Evolutionary conservation across 495 filamentous ascomycete genomes (phyloP).

Genomic region (Neurospora sp.): DNA sequence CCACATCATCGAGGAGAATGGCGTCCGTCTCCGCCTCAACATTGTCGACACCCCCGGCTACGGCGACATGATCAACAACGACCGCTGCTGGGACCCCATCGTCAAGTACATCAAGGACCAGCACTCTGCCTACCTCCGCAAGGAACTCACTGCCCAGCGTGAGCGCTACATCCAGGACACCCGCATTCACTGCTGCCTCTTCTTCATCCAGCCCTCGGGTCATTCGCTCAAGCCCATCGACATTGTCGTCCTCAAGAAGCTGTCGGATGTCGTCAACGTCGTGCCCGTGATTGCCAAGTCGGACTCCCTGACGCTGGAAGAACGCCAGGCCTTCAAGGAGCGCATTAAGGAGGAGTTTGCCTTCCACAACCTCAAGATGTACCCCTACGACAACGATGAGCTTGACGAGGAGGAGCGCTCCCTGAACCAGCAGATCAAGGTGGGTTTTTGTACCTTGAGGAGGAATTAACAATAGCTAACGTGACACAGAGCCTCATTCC

Average conservation of each 20-base stretch:
- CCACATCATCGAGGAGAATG: slow-evolving; percentile 99
- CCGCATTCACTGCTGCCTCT: slow-evolving; percentile 97
- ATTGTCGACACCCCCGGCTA: slow-evolving; percentile 98
- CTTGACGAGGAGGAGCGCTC: slow-evolving; percentile 93
- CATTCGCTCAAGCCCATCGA: slow-evolving; percentile 98
- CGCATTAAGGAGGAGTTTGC: slow-evolving; percentile 98
- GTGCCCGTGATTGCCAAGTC: slow-evolving; percentile 98
- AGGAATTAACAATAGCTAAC: slow-evolving; percentile 3
- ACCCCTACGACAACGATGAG: slow-evolving; percentile 99
- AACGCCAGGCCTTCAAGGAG: slow-evolving; percentile 93
- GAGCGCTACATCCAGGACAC: slow-evolving; percentile 99
- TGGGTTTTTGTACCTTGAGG: slow-evolving; percentile 26
- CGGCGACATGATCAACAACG: slow-evolving; percentile 98
- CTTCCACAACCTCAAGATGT: slow-evolving; percentile 99
- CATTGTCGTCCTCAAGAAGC: slow-evolving; percentile 98
- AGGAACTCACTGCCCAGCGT: slow-evolving; percentile 98
- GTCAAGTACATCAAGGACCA: slow-evolving; percentile 99
- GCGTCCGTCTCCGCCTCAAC: slow-evolving; percentile 90
- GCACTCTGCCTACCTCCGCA: slow-evolving; percentile 98
- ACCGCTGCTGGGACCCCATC: slow-evolving; percentile 98
- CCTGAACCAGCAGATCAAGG: slow-evolving; percentile 92
- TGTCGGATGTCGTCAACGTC: slow-evolving; percentile 97
- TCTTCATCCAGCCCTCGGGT: slow-evolving; percentile 98
- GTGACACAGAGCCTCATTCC: slow-evolving; percentile 71
- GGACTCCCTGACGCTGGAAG: slow-evolving; percentile 91